Evolutionary conservation across 129 eudicot species (phyloP), one percentile per base, ranked within the genome.

Genomic region (Ambrosia artemisiifolia): DNA sequence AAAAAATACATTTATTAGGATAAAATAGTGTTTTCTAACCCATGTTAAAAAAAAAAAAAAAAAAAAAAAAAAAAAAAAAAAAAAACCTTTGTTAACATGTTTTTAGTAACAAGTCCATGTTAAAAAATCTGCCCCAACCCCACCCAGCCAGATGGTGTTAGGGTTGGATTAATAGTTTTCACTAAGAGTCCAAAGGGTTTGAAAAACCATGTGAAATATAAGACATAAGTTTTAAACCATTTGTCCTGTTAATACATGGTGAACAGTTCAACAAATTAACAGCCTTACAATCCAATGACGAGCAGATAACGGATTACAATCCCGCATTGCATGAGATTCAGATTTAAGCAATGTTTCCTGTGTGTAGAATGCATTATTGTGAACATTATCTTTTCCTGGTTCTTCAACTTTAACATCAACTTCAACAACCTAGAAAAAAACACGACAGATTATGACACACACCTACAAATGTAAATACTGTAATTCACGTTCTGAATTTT

Each of bases 301-400:
- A 77, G 96, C 97, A 69, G 96, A 86, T 68, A 81, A 77, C 46
- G 88, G 92, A 78, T 88, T 84, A 75, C 90, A 85, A 72, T 92
- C 97, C 50, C 97, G 88, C 96, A 85, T 88, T 40, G 97, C 97
- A 85, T 88, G 89, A 79, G 84, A 71, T 81, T 92, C 97, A 64
- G 97, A 76, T 81, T 76, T 85, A 67, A 92, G 96, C 81, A 88
- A 49, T 36, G 97, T 92, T 81, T 88, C 96, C 67, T 92, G 91
- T 42, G 96, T 89, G 79, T 82, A 92, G 85, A 92, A 92, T 28
- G 97, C 97, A 73, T 92, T 92, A 60, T 88, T 83, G 84, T 92
- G 97, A 42, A 88, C 87, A 69, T 92, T 92, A 36, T 88, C 69
- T 59, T 88, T 85, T 34, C 97, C 97, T 56, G 96, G 91, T 79